Percentiles rank a stretch among this genome's conserved stretches.
phyloP scores from a whole-genome alignment of 2,329 filamentous ascomycete genomes.

The Herpotrichia juniperi region DNA sequence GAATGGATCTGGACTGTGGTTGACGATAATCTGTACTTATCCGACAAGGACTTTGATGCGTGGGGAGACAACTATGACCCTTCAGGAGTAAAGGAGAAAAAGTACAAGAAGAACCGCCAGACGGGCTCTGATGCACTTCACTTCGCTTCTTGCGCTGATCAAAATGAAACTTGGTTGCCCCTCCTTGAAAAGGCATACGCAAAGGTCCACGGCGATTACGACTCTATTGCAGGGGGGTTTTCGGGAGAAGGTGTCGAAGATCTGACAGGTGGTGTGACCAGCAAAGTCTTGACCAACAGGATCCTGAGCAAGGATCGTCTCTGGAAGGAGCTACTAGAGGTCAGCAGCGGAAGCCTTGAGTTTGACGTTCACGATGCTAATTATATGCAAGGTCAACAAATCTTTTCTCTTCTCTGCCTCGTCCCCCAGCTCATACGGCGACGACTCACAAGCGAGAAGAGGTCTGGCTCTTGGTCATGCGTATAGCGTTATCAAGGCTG shows the following conservation, averaged over 20 bases:
- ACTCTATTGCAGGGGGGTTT: constrained; percentile 74
- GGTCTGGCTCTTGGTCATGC: constrained; percentile 54
- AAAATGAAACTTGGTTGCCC: constrained; percentile 83
- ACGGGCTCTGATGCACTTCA: constrained; percentile 78
- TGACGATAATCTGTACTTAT: constrained; percentile 87
- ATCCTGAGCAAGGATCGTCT: constrained; percentile 79
- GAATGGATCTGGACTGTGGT: constrained; percentile 87
- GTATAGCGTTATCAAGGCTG: constrained; percentile 62
- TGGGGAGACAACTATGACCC: constrained; percentile 72
- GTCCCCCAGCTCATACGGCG: constrained; percentile 60
- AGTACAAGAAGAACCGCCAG: constrained; percentile 71
- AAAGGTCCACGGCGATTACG: constrained; percentile 82
- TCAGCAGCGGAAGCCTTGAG: not conserved
- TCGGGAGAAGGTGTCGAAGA: constrained; percentile 64
- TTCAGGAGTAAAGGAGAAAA: constrained; percentile 58
- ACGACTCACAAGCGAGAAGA: constrained; percentile 62
- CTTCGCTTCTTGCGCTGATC: constrained; percentile 75
- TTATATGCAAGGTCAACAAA: constrained; percentile 64
- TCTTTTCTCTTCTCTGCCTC: constrained; percentile 75
- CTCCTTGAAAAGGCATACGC: constrained; percentile 83
- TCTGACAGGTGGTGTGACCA: constrained; percentile 71
- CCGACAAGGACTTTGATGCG: constrained; percentile 77
- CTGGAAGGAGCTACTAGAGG: constrained; percentile 78
- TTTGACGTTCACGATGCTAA: not conserved
- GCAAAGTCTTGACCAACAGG: constrained; percentile 69